These are phyloP conservation scores for Metschnikowia kunwiensis DNA, from an alignment of 805 yeast species.

Conservation along the genomic window DNA sequence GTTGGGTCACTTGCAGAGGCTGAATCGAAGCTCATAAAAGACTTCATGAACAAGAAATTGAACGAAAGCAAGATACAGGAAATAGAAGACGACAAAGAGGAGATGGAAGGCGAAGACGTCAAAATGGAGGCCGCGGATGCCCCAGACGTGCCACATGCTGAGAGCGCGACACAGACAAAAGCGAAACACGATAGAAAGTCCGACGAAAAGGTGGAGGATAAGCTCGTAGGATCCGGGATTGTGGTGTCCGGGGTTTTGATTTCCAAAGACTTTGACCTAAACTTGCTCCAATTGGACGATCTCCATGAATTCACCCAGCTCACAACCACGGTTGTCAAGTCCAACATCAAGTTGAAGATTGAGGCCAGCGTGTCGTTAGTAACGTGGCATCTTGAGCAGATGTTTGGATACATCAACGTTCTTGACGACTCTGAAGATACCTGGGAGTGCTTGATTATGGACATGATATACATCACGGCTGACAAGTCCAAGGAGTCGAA, in stretches of 20 bases:
- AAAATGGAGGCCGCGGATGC: constrained; percentile 17
- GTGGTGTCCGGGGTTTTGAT: constrained; percentile 79
- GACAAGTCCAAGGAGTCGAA: constrained; percentile 29
- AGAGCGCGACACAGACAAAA: not conserved
- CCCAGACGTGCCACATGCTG: constrained; percentile 28
- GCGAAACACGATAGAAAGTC: constrained; percentile 1
- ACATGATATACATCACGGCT: constrained; percentile 41
- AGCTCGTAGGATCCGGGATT: constrained; percentile 27
- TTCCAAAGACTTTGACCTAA: constrained; percentile 85
- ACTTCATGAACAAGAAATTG: constrained; percentile 59
- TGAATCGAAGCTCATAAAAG: constrained; percentile 32
- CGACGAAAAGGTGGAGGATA: constrained; percentile 3
- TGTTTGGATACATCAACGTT: constrained; percentile 85
- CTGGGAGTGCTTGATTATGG: constrained; percentile 47
- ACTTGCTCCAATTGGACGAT: constrained; percentile 78
- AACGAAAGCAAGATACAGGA: constrained; percentile 37
- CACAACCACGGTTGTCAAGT: constrained; percentile 79
- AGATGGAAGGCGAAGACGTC: constrained; percentile 5
- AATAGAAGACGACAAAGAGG: constrained; percentile 7
- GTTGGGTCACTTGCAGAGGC: constrained; percentile 52
- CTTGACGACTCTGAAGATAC: constrained; percentile 50
- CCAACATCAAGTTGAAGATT: constrained; percentile 73
- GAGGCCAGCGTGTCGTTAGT: constrained; percentile 79
- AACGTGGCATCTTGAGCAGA: constrained; percentile 87
- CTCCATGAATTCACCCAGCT: constrained; percentile 85